Conservation (phyloP, 345 rosid genomes). For the Gossypium turneri region DNA sequence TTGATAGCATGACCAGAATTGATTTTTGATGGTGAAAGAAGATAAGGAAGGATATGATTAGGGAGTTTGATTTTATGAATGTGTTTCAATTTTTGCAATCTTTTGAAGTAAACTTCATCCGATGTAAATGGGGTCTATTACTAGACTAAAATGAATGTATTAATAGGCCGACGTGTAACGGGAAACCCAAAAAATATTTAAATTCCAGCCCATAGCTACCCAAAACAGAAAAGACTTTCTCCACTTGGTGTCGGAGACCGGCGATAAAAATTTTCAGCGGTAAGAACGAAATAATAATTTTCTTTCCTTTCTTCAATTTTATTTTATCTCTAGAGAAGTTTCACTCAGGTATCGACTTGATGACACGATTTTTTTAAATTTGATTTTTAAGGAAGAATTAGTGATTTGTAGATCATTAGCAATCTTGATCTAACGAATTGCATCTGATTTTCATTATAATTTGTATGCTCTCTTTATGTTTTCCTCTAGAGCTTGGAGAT, state of each 20-base stretch:
- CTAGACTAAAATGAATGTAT: background rate
- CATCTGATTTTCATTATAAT: background rate
- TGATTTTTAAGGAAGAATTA: background rate
- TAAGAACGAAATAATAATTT: background rate
- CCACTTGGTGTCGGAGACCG: background rate
- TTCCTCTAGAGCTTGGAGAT: no score
- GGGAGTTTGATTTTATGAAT: no score
- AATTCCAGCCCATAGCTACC: background rate
- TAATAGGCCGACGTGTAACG: background rate
- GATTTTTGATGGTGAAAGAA: no score
- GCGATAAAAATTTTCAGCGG: background rate
- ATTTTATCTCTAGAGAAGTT: background rate
- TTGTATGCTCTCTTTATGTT: background rate
- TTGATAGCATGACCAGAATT: no score
- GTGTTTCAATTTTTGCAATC: no score
- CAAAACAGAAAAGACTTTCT: background rate
- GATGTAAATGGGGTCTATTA: no score
- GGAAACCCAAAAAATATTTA: background rate
- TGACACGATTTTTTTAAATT: background rate
- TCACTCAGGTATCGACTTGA: background rate
- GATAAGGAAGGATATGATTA: no score
- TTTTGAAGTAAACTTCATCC: no score
- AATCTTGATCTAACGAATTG: constrained; percentile 1
- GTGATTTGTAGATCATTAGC: background rate
- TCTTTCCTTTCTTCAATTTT: background rate